A percentile compares a stretch with the other conserved stretches of the same genome.
Evolutionary conservation across 2,329 filamentous ascomycete species (phyloP).

Genomic region (Cercospora zeae-maydis): DNA sequence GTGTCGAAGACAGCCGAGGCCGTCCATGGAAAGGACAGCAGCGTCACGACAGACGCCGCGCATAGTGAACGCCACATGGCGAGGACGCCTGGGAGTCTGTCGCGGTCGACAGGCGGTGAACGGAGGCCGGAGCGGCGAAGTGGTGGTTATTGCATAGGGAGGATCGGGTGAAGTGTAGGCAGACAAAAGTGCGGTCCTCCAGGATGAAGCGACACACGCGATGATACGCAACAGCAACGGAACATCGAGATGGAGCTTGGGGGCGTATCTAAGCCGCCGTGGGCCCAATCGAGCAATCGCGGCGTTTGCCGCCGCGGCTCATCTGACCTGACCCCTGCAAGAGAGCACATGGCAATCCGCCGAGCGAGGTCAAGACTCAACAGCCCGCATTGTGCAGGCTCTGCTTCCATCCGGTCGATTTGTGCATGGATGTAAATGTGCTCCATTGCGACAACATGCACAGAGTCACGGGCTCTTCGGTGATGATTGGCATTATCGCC

Average conservation of each 20-base stretch:
- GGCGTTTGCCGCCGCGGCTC: neutral
- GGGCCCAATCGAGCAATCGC: constrained; percentile 1
- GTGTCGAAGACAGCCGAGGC: constrained; percentile 23
- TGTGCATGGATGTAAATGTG: neutral
- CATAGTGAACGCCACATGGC: constrained; percentile 29
- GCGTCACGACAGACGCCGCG: constrained; percentile 23
- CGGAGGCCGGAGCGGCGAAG: neutral
- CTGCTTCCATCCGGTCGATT: neutral
- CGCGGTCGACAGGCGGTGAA: neutral
- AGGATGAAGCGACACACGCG: constrained; percentile 1
- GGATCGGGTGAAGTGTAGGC: neutral
- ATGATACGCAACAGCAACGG: constrained; percentile 1
- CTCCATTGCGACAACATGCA: neutral
- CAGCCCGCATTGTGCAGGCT: no score
- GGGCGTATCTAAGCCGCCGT: neutral
- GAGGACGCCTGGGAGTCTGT: constrained; percentile 9
- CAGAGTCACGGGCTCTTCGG: neutral
- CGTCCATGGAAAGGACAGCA: constrained; percentile 25
- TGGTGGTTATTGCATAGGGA: neutral
- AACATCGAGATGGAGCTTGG: neutral
- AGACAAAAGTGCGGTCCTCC: neutral
- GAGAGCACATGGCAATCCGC: neutral
- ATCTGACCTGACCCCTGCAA: neutral
- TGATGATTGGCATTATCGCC: neutral
- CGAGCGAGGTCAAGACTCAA: neutral